Conservation (phyloP, 345 rosid genomes). For the Microthlaspi erraticum region DNA sequence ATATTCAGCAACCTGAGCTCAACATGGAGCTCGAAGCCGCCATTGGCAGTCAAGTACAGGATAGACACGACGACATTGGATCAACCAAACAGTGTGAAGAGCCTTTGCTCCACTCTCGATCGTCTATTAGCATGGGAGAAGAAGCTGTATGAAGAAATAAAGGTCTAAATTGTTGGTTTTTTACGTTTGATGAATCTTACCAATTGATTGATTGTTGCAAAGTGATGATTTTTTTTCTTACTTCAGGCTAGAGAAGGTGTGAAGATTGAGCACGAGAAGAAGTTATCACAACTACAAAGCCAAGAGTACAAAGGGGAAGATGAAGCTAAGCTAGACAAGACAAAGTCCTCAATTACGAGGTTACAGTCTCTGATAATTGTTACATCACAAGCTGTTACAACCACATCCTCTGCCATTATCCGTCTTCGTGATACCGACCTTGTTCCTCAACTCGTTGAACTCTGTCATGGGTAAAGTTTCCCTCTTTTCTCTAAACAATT, state of each 20-base stretch:
- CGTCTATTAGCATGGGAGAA: slow-evolving; percentile 98
- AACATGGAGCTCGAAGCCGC: slow-evolving; percentile 94
- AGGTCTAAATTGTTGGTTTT: slow-evolving; percentile 54
- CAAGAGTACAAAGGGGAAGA: slow-evolving; percentile 92
- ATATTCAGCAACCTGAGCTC: slow-evolving; percentile 86
- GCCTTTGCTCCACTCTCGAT: slow-evolving; percentile 88
- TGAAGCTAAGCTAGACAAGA: slow-evolving; percentile 81
- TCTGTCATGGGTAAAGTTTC: slow-evolving; percentile 82
- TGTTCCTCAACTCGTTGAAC: slow-evolving; percentile 87
- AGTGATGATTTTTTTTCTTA: slow-evolving; percentile 5
- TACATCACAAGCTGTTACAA: slow-evolving; percentile 85
- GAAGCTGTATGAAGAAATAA: slow-evolving; percentile 88
- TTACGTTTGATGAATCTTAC: background rate
- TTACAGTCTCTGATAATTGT: slow-evolving; percentile 78
- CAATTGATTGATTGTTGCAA: background rate
- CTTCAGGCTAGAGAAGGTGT: slow-evolving; percentile 79
- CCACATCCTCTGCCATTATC: slow-evolving; percentile 82
- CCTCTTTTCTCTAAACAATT: slow-evolving; percentile 13
- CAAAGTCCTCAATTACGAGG: slow-evolving; percentile 71
- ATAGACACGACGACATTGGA: slow-evolving; percentile 62
- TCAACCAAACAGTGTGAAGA: slow-evolving; percentile 62
- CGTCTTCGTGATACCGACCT: slow-evolving; percentile 85
- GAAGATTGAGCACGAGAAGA: slow-evolving; percentile 88
- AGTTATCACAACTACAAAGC: slow-evolving; percentile 81
- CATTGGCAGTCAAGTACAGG: slow-evolving; percentile 86